Percentiles rank a stretch among this genome's conserved stretches.
phyloP scores from a whole-genome alignment of 2,329 filamentous ascomycete species.

The Chaetomium globosum region DNA sequence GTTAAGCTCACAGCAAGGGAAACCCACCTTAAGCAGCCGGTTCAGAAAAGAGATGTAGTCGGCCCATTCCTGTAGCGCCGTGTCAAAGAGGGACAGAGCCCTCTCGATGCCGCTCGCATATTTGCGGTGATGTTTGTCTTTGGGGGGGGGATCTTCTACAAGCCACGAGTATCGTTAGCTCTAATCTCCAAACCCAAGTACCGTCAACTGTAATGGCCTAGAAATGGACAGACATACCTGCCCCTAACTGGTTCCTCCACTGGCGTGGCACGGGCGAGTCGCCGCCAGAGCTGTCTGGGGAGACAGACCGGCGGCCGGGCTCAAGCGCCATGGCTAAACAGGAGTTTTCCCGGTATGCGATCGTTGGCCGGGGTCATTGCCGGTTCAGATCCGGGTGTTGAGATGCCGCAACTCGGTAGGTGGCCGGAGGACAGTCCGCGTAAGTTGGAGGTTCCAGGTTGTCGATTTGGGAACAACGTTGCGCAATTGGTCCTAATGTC shows the following conservation, averaged over 20 bases:
- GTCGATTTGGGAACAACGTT: slow-evolving; percentile 13
- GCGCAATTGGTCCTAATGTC: slow-evolving; percentile 8
- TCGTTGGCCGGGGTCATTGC: slow-evolving; percentile 34
- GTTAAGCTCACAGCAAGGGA: background rate
- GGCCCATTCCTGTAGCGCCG: slow-evolving; percentile 94
- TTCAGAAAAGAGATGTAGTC: slow-evolving; percentile 98
- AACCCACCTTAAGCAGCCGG: slow-evolving; percentile 77
- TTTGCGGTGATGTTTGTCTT: slow-evolving; percentile 75
- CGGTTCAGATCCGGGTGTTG: slow-evolving; percentile 20
- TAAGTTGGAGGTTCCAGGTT: background rate
- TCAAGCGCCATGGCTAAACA: slow-evolving; percentile 64
- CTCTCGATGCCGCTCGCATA: slow-evolving; percentile 89
- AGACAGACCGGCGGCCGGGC: slow-evolving; percentile 62
- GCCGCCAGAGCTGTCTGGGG: slow-evolving; percentile 82
- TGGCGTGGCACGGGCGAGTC: slow-evolving; percentile 74
- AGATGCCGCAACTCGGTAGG: background rate
- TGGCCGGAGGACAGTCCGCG: slow-evolving; percentile 1
- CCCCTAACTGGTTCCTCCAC: slow-evolving; percentile 75
- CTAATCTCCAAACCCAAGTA: background rate
- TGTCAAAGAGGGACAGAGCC: slow-evolving; percentile 87
- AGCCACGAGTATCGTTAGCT: background rate
- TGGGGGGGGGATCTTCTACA: slow-evolving; percentile 58
- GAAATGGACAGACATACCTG: slow-evolving; percentile 59
- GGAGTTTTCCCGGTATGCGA: slow-evolving; percentile 29
- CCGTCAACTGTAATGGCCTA: background rate